Percentiles rank a stretch among this genome's conserved stretches.
Conservation (phyloP, 1,284 basidiomycete species). For the Caloboletus inedulis region DNA sequence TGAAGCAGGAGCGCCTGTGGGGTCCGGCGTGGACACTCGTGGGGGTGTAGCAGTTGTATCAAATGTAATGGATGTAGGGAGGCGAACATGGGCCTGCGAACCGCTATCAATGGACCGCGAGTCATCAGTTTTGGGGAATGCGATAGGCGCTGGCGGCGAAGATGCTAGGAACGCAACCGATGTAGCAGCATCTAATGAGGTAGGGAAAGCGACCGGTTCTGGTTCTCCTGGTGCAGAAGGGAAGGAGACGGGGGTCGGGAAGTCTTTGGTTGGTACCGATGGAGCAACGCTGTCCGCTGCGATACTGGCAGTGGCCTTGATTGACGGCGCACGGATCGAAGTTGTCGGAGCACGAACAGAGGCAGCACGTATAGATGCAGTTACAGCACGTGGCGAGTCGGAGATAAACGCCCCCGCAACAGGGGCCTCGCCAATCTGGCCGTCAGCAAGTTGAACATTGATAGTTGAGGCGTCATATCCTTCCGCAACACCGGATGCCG, state of each 20-base stretch:
- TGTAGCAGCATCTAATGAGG: slow-evolving; percentile 6
- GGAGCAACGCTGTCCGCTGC: slow-evolving; percentile 27
- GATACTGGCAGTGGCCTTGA: slow-evolving; percentile 23
- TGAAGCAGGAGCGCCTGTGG: slow-evolving; percentile 38
- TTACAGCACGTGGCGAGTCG: slow-evolving; percentile 20
- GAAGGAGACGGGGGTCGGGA: slow-evolving; percentile 12
- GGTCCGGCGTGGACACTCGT: slow-evolving; percentile 63
- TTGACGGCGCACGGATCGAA: slow-evolving; percentile 25
- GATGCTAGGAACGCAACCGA: slow-evolving; percentile 30
- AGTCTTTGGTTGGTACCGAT: slow-evolving; percentile 28
- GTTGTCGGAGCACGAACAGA: slow-evolving; percentile 20
- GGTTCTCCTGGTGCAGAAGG: slow-evolving; percentile 16
- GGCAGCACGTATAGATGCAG: slow-evolving; percentile 18
- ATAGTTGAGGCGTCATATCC: slow-evolving; percentile 25
- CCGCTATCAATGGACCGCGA: slow-evolving; percentile 29
- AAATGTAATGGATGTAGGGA: slow-evolving; percentile 45
- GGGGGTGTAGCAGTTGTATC: slow-evolving; percentile 43
- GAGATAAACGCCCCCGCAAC: slow-evolving; percentile 4
- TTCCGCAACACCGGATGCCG: slow-evolving; percentile 18
- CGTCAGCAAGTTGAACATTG: slow-evolving; percentile 14
- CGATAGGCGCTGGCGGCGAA: slow-evolving; percentile 31
- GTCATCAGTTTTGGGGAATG: slow-evolving; percentile 44
- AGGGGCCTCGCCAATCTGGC: slow-evolving; percentile 7
- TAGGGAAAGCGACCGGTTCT: slow-evolving; percentile 14
- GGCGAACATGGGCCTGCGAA: slow-evolving; percentile 28